Evolutionary conservation across 2,329 filamentous ascomycete genomes (phyloP).

Genomic region (Penicillium frequentans): DNA sequence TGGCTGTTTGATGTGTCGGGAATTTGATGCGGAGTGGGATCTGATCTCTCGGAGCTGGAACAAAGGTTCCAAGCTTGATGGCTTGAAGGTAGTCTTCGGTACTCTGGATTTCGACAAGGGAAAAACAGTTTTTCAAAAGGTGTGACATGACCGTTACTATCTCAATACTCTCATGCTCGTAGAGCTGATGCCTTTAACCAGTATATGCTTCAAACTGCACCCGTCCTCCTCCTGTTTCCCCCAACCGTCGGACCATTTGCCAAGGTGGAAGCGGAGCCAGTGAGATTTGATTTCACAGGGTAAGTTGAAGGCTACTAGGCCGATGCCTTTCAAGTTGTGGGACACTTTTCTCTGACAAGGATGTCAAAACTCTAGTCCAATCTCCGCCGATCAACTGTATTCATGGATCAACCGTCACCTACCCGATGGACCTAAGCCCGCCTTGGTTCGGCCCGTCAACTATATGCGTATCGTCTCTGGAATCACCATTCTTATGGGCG

Average conservation of each 20-base stretch:
- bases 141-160: slow-evolving; percentile 45
- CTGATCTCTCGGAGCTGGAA: slow-evolving; percentile 82
- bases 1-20: slow-evolving; percentile 80
- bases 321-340: background rate
- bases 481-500: slow-evolving; percentile 68
- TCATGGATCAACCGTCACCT: slow-evolving; percentile 77
- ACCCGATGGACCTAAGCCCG: slow-evolving; percentile 73
- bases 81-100: slow-evolving; percentile 66
- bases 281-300: slow-evolving; percentile 87
- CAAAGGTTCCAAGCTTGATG: slow-evolving; percentile 68
- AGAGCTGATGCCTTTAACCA: slow-evolving; percentile 38
- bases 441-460: slow-evolving; percentile 82
- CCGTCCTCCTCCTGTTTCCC: slow-evolving; percentile 82
- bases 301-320: slow-evolving; percentile 46
- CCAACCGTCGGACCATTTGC: slow-evolving; percentile 82
- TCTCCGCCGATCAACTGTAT: slow-evolving; percentile 75
- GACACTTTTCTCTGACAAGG: background rate
- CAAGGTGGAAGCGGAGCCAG: slow-evolving; percentile 64
- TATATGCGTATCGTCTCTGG: slow-evolving; percentile 72
- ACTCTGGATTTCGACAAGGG: slow-evolving; percentile 88
- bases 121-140: slow-evolving; percentile 80
- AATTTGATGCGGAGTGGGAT: slow-evolving; percentile 95
- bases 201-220: slow-evolving; percentile 92
- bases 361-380: slow-evolving; percentile 53
- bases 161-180: background rate